Evolutionary conservation across 495 filamentous ascomycete species (phyloP).

Genomic region (Barbatosphaeria neglecta): DNA sequence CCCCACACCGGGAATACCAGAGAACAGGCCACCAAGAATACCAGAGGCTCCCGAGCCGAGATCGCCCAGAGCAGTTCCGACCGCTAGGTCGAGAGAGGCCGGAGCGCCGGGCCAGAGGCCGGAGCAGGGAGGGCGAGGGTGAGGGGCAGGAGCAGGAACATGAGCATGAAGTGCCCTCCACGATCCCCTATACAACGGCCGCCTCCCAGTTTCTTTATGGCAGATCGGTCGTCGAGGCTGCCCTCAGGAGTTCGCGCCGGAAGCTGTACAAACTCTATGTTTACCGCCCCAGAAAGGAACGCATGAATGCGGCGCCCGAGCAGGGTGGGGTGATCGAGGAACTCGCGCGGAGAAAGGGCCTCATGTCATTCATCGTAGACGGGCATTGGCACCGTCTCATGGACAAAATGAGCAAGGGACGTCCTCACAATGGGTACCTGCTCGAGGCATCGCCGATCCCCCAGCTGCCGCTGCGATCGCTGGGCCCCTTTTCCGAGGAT

Average conservation of each 20-base stretch:
- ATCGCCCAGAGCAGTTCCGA: background rate
- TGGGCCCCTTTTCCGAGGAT: constrained; percentile 35
- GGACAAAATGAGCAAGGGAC: constrained; percentile 70
- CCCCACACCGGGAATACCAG: too few relatives aligned
- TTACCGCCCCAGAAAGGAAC: constrained; percentile 44
- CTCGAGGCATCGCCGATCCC: constrained; percentile 80
- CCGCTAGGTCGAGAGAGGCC: too few relatives aligned
- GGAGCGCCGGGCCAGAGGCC: too few relatives aligned
- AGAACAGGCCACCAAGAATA: too few relatives aligned
- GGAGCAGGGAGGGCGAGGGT: background rate
- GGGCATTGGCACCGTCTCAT: constrained; percentile 48
- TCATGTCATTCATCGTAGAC: constrained; percentile 41
- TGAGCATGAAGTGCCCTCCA: too few relatives aligned
- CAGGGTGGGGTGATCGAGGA: constrained; percentile 36
- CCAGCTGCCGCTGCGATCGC: constrained; percentile 50
- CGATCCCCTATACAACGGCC: constrained; percentile 69
- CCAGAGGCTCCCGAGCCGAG: background rate
- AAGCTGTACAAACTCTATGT: constrained; percentile 79
- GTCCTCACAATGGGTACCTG: constrained; percentile 85
- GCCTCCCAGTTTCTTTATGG: constrained; percentile 91
- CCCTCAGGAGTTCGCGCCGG: constrained; percentile 54
- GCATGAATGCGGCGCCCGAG: constrained; percentile 10
- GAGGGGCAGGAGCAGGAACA: too few relatives aligned
- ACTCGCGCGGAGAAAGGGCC: constrained; percentile 44
- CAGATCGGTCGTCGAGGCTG: constrained; percentile 66